These are phyloP conservation scores for Marsdenia floribunda DNA, from an alignment of 257 asterid genomes.

Conservation along the genomic window DNA sequence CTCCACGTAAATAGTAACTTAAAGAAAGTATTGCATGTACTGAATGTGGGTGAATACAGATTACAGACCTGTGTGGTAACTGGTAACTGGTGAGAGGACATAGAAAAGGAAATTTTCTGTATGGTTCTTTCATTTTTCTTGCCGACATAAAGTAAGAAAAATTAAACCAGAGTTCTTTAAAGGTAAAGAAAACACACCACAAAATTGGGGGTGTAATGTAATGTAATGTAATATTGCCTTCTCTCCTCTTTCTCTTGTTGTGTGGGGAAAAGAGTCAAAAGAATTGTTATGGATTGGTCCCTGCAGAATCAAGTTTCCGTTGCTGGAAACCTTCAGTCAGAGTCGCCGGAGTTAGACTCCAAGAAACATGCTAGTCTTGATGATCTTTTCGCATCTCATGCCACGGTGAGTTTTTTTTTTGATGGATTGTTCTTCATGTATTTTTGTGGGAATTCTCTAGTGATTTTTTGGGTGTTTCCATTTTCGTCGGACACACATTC, in stretches of 20 bases:
- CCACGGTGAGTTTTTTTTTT: neutral
- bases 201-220: neutral
- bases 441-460: too few relatives aligned
- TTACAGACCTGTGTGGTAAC: too few relatives aligned
- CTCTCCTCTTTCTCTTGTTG: neutral
- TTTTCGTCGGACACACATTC: neutral
- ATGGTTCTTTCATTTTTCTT: neutral
- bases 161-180: neutral
- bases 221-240: neutral
- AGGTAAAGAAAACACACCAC: neutral
- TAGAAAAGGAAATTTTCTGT: neutral
- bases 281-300: neutral
- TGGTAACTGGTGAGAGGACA: neutral
- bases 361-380: neutral
- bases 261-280: too few relatives aligned
- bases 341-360: neutral
- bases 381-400: constrained; percentile 7
- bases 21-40: neutral
- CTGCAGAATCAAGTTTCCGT: neutral
- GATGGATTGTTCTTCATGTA: too few relatives aligned
- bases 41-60: neutral
- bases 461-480: too few relatives aligned
- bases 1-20: too few relatives aligned
- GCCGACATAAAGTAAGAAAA: constrained; percentile 4
- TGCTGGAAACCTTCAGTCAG: neutral